These are phyloP conservation scores for Solanum paucissectum DNA, from an alignment of 257 asterid genomes.

Conservation along the genomic window DNA sequence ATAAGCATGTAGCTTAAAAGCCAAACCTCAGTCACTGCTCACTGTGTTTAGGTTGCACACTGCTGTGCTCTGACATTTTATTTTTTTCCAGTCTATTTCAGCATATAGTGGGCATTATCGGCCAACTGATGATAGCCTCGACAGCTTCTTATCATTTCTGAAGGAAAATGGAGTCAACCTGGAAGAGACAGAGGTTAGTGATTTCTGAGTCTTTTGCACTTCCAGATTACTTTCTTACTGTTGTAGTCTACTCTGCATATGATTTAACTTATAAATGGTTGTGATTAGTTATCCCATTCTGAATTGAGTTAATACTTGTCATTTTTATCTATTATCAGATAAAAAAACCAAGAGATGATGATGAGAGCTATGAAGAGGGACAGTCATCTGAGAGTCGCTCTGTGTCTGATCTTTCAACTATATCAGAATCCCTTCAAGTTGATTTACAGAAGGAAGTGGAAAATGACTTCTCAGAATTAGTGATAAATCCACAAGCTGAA, in stretches of 20 bases:
- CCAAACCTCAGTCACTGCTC: background rate
- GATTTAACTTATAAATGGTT: background rate
- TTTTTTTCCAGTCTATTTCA: conserved; percentile 56
- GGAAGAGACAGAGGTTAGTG: conserved; percentile 57
- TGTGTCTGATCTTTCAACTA: conserved; percentile 14
- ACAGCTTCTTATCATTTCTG: conserved; percentile 50
- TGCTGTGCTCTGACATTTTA: background rate
- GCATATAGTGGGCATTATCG: conserved; percentile 96
- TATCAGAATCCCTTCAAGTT: conserved; percentile 13
- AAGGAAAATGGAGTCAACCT: conserved; percentile 66
- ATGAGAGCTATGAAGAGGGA: conserved; percentile 25
- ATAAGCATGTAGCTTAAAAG: background rate
- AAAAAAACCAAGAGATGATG: conserved; percentile 51
- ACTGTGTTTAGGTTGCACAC: background rate
- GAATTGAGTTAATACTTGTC: background rate
- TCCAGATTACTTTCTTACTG: background rate
- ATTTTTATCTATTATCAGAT: conserved; percentile 27
- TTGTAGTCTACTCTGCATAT: background rate
- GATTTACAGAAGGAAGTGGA: conserved; percentile 21
- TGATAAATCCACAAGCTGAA: conserved; percentile 20
- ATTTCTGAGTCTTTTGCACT: background rate
- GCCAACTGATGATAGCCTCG: conserved; percentile 79
- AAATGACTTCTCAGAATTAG: conserved; percentile 10
- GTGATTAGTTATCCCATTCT: background rate
- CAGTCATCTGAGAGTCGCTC: conserved; percentile 3